phyloP scores from a whole-genome alignment of 2,329 filamentous ascomycete genomes.

The Sarocladium kiliense region DNA sequence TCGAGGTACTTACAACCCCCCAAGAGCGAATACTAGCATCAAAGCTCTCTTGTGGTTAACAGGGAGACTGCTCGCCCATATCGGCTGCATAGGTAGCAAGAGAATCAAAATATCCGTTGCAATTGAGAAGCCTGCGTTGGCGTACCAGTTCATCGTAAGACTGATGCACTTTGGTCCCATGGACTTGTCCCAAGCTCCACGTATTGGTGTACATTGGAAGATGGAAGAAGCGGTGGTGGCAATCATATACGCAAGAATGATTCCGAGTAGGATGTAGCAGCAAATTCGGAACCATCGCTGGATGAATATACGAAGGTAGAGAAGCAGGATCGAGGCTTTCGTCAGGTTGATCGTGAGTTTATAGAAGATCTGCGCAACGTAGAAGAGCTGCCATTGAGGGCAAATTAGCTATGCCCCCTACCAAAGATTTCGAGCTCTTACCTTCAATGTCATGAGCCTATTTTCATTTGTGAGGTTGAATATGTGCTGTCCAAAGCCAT shows the following conservation, averaged over 20 bases:
- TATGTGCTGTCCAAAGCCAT: constrained; percentile 38
- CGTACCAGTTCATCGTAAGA: constrained; percentile 41
- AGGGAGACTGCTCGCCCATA: constrained; percentile 39
- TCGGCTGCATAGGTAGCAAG: constrained; percentile 38
- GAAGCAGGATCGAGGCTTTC: constrained; percentile 46
- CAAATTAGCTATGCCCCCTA: background rate
- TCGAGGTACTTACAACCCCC: constrained; percentile 32
- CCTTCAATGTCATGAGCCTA: constrained; percentile 31
- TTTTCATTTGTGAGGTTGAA: constrained; percentile 26
- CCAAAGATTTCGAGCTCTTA: constrained; percentile 12
- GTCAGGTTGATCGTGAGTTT: constrained; percentile 49
- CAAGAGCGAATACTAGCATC: constrained; percentile 36
- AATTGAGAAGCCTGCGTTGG: constrained; percentile 43
- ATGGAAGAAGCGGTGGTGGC: constrained; percentile 40
- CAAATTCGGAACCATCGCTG: constrained; percentile 38
- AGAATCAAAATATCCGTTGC: constrained; percentile 41
- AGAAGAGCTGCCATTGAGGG: constrained; percentile 36
- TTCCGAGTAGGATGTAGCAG: constrained; percentile 33
- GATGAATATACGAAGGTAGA: constrained; percentile 51
- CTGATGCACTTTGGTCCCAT: constrained; percentile 38
- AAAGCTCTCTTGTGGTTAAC: constrained; percentile 33
- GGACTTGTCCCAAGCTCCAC: constrained; percentile 39
- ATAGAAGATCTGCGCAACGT: constrained; percentile 47
- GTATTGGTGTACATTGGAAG: constrained; percentile 45
- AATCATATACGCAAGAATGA: constrained; percentile 41